These are phyloP conservation scores for Lactarius akahatsu DNA, from an alignment of 768 basidiomycete genomes.

Conservation along the genomic window DNA sequence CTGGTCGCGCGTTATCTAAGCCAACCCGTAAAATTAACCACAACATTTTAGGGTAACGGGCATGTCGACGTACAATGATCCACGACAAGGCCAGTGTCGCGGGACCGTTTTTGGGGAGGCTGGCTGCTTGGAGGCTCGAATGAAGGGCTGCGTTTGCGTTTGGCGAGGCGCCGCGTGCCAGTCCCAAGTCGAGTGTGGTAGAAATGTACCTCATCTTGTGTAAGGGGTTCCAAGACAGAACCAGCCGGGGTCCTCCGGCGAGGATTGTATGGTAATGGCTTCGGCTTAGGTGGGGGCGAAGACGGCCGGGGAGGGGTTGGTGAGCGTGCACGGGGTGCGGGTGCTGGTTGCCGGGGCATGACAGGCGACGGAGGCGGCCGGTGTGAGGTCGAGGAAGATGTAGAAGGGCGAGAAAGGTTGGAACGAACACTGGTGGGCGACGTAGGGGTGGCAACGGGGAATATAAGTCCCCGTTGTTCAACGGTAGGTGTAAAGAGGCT, in stretches of 20 bases:
- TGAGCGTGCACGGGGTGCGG: constrained; percentile 26
- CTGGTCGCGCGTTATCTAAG: constrained; percentile 88
- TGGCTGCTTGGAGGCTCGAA: constrained; percentile 25
- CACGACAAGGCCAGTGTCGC: constrained; percentile 73
- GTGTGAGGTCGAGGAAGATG: constrained; percentile 29
- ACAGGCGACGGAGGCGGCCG: constrained; percentile 26
- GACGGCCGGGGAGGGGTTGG: constrained; percentile 29
- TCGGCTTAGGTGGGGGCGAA: constrained; percentile 29
- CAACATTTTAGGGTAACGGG: neutral
- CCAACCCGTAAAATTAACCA: constrained; percentile 4
- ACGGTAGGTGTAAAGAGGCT: constrained; percentile 24
- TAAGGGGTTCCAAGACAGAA: constrained; percentile 33
- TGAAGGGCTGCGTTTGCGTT: constrained; percentile 32
- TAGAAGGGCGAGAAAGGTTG: constrained; percentile 27
- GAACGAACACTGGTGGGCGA: constrained; percentile 24
- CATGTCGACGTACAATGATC: constrained; percentile 65
- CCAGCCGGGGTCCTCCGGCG: constrained; percentile 33
- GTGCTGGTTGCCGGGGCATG: constrained; percentile 23
- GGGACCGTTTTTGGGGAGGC: constrained; percentile 46
- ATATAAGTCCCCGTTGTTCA: constrained; percentile 19
- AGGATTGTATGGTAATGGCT: constrained; percentile 29
- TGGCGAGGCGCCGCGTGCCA: constrained; percentile 37
- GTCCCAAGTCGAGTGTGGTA: constrained; percentile 36
- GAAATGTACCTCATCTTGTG: constrained; percentile 26
- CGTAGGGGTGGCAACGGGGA: constrained; percentile 14